Base-by-base conservation (phyloP, 2,329 filamentous ascomycete species). In the Paecilomyces sp. region DNA sequence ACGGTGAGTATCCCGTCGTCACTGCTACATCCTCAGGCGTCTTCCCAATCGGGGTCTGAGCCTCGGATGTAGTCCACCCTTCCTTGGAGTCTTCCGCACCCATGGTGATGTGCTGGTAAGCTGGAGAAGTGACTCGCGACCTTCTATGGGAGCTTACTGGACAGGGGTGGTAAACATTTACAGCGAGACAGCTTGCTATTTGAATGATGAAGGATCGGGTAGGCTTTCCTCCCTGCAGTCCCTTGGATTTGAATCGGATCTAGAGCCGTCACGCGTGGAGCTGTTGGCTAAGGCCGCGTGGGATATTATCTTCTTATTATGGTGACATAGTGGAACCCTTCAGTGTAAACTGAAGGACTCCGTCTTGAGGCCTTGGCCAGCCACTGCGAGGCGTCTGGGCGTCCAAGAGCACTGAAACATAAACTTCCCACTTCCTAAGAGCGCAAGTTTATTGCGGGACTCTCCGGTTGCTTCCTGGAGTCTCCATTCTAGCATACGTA, bases 1-100 rank as follows among this genome's bases (percentile, higher is more conserved):
- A 61, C 1, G 64, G 61, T 18, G 66, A 62, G 34, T 60, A 61
- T 4, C 58, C 62, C 7, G 63, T 63, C 31, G 60, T 57, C 11
- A 62, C 47, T 7, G 51, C 28, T 15, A 25, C 51, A 53, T 28
- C 24, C 28, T 53, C 51, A 3, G 41, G 41, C 9, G 7, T 9
- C 15, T 47, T 47, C n/a, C 41, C 41, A 47, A 3, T 47, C 7
- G 15, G n/a, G 6, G 13, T n/a, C 41, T 47, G 41, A 7, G n/a
- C n/a, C 41, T 47, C 41, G 7, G 41, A 18, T 47, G 41, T 22
- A 18, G 41, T 12, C 47, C 58, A 9, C 18, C 53, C 54, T 54
- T 41, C 18, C 15, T 56, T 22, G 12, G 58, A 58, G 6, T 55
- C 51, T 15, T 58, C 58, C 22, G 54, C 56, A 33, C 51, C 54